phyloP scores from a whole-genome alignment of 352 stramenopile genomes.

The Thalassiosira delicatula region DNA sequence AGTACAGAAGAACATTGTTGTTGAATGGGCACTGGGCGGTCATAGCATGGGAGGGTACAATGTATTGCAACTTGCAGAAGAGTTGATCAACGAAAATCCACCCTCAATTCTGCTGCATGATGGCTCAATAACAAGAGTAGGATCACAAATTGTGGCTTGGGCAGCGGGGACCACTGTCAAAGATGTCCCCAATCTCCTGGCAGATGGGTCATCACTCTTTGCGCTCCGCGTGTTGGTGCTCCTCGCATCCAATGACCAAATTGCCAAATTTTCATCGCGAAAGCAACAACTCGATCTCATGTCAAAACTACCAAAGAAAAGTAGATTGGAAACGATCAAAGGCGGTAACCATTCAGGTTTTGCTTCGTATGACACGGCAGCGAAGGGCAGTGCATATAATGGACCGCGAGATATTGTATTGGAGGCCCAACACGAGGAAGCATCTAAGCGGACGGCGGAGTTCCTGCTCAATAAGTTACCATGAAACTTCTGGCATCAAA shows the following conservation, averaged over 20 bases:
- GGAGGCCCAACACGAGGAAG: too few species aligned
- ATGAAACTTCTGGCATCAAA: too few species aligned
- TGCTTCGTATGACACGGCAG: too few species aligned
- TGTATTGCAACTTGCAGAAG: conserved; percentile 44
- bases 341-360: too few species aligned
- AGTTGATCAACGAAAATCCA: conserved; percentile 22
- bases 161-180: conserved; percentile 29
- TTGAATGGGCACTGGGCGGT: conserved; percentile 44
- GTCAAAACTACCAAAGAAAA: conserved; percentile 39
- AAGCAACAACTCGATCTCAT: conserved; percentile 26
- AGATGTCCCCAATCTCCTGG: conserved; percentile 33
- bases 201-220: not conserved
- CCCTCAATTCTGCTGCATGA: conserved; percentile 26
- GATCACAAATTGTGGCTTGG: conserved; percentile 40
- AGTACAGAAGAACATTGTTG: conserved; percentile 20
- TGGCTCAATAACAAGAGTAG: conserved; percentile 48
- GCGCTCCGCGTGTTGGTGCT: conserved; percentile 35
- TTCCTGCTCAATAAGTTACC: too few species aligned
- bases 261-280: conserved; percentile 35
- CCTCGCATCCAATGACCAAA: conserved; percentile 38
- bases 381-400: too few species aligned
- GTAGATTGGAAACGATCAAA: conserved; percentile 33
- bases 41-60: conserved; percentile 51
- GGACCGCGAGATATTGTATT: too few species aligned
- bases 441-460: too few species aligned